Evolutionary conservation across 768 basidiomycete genomes (phyloP), one percentile per base, ranked within the genome.

Genomic region (Pleurotus sapidus): DNA sequence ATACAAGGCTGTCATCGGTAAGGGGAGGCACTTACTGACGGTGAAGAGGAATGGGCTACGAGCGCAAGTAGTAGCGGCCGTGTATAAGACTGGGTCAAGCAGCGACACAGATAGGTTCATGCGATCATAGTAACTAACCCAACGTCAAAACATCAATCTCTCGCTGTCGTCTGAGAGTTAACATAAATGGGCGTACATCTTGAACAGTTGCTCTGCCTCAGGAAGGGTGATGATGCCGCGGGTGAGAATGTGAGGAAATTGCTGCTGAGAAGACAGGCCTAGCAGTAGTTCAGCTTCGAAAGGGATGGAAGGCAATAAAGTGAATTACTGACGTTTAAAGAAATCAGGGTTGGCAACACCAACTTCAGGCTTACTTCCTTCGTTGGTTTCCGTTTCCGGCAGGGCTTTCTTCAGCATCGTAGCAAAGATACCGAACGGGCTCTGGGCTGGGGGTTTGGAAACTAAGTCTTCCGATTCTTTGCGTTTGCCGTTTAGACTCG

Each of bases 1-100:
- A 24, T 30, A 9, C 17, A 34, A 30, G n/a, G 25, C 23, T 17
- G 27, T 46, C 17, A 39, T 40, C 17, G 14, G 11, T 34, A 34
- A 7, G 3, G 2, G 30, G 11, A 8, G 9, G 11, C 61, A 84
- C 86, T 82, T 64, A 93, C 91, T 83, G 57, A 93, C 91, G 30
- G 95, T 95, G 71, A 96, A 94, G 38, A 98, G 70, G 76, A 96
- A 96, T 2, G 94, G 92, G 64, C 89, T 92, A 18, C 95, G 84
- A 70, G 86, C 85, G 61, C 86, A 88, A 1, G 91, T 90, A 61
- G 78, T 81, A 54, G 88, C 87, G 4, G 93, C 88, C 0, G 92
- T 94, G 67, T 98, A 95, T 18, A 96, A 79, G 30, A 82, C 79
- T 8, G 89, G 87, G 62, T 95, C 94, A 18, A 96, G 74, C 23